Base-by-base conservation (phyloP, 768 basidiomycete genomes). In the Cantharellus anzutake region DNA sequence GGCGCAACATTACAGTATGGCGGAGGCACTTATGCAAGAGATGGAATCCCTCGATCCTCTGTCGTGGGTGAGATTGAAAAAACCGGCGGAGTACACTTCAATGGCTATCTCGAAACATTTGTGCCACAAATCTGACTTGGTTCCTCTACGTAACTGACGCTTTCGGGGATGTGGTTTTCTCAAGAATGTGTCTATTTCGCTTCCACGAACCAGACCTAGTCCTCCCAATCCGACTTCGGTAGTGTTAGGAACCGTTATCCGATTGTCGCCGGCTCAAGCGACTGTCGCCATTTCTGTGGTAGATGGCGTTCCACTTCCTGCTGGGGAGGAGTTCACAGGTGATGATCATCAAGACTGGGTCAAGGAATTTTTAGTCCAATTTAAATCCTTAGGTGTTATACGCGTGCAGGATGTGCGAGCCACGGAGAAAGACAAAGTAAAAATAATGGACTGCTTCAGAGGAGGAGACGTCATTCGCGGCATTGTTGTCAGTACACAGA, bases 391-490 rank as follows among this genome's bases (percentile, higher is more conserved):
- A n/a, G n/a, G n/a, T n/a, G 83, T 94, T 29, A 87, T 96, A 63
- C 81, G 92, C 41, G 74, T 77, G 3, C 89, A 93, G 70, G 92
- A 96, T 69, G 82, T 96, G 29, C 73, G 92, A 59, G 84, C 86
- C 7, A 92, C 90, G 1, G 90, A 92, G 67, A 91, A 87, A 65
- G 89, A 92, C 72, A 82, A 80, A 65, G 79, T 93, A 61, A 90
- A 86, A 71, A 86, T 93, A 61, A 81, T 82, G 40, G 86, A 91
- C 65, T 94, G 89, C 66, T 96, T 94, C 69, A 77, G 91, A 35
- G 87, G 88, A 0, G 90, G 92, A 11, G 91, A 96, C 67, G 86
- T 93, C 56, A 84, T 96, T 40, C 80, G 83, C 61, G 89, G 87
- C 11, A 68, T 85, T 42, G 89, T 94, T 66, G 91, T 92, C 68